Evolutionary conservation across 192 early-diverging fungal species (phyloP).

Genomic region (Rhizoclosmatium sp.): DNA sequence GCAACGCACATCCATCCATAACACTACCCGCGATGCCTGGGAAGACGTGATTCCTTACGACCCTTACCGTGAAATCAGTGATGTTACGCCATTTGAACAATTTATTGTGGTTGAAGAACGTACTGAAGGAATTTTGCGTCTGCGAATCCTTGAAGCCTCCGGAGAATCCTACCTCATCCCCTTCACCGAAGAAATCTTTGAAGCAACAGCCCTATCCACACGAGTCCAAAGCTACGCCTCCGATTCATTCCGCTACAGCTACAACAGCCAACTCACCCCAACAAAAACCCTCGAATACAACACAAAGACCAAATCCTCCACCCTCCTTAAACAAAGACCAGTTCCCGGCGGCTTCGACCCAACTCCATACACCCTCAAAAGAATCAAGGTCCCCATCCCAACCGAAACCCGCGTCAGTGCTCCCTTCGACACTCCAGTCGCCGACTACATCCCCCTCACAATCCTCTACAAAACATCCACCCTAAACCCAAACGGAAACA

Average conservation of each 20-base stretch:
- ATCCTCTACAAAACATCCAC: constrained; percentile 50
- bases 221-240: constrained; percentile 45
- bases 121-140: constrained; percentile 30
- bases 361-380: constrained; percentile 42
- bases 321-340: constrained; percentile 41
- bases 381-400: constrained; percentile 46
- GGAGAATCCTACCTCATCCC: constrained; percentile 35
- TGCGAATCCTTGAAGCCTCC: constrained; percentile 22
- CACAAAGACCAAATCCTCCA: constrained; percentile 10
- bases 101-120: constrained; percentile 43
- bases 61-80: constrained; percentile 35
- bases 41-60: constrained; percentile 58
- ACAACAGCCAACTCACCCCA: constrained; percentile 47
- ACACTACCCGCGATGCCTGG: constrained; percentile 30
- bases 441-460: constrained; percentile 53
- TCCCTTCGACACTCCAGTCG: constrained; percentile 52
- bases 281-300: constrained; percentile 44
- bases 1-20: constrained; percentile 8
- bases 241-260: constrained; percentile 43
- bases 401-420: constrained; percentile 34
- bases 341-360: constrained; percentile 42
- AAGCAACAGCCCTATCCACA: constrained; percentile 4
- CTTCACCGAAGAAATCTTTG: constrained; percentile 47
- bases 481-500: constrained; percentile 48
- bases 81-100: constrained; percentile 38